Percentiles rank a stretch among this genome's conserved stretches.
These are phyloP conservation scores for Filobasidium wieringae DNA, from an alignment of 768 basidiomycete genomes.

Conservation along the genomic window DNA sequence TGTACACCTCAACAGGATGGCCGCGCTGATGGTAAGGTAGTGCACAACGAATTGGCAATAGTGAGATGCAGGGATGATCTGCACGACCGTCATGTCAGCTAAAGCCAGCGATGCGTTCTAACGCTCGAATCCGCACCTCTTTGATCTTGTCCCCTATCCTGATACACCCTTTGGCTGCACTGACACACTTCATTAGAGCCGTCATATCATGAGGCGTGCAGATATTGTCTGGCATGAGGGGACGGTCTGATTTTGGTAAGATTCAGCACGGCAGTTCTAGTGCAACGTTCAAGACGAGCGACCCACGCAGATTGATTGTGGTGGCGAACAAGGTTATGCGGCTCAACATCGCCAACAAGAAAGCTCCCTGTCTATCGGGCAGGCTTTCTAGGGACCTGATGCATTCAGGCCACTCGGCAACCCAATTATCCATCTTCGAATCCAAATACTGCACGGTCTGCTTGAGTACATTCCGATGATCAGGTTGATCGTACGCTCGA, in stretches of 20 bases:
- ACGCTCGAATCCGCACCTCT: not conserved
- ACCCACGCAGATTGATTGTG: conserved; percentile 12
- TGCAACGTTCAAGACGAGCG: not conserved
- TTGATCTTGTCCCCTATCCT: not conserved
- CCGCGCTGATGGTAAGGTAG: conserved; percentile 8
- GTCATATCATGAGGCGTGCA: not conserved
- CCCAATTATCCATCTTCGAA: not conserved
- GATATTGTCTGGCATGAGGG: conserved; percentile 12
- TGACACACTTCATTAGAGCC: conserved; percentile 9
- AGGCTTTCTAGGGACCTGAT: not conserved
- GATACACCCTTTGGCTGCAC: conserved; percentile 11
- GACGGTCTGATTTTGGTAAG: not conserved
- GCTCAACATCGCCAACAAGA: not conserved
- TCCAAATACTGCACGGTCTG: not conserved
- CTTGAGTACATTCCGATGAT: not conserved
- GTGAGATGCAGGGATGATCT: conserved; percentile 8
- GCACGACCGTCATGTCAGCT: not conserved
- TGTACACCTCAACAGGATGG: conserved; percentile 6
- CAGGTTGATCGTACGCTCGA: not conserved
- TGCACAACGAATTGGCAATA: conserved; percentile 10
- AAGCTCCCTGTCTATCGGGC: not conserved
- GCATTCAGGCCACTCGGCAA: not conserved
- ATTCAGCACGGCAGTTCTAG: not conserved
- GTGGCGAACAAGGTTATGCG: conserved; percentile 2
- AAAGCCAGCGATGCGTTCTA: not conserved